Conservation (phyloP, 345 rosid species). For the thale cress (Arabidopsis thaliana) region DNA sequence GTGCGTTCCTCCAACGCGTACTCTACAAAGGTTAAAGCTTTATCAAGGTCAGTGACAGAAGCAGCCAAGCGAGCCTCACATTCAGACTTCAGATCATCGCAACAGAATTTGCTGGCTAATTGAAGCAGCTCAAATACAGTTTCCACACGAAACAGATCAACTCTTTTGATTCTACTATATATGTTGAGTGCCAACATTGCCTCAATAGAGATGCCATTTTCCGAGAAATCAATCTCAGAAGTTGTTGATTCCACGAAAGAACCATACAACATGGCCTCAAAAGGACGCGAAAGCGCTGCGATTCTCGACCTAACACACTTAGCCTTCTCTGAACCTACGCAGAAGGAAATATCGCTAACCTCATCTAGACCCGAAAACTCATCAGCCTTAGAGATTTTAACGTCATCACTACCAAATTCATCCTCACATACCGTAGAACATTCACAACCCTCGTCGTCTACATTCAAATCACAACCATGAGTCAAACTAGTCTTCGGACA, state of each 20-base stretch:
- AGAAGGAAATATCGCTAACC: conserved; percentile 56
- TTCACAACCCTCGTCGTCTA: conserved; percentile 52
- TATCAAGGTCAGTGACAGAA: conserved; percentile 54
- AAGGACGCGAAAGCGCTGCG: conserved; percentile 75
- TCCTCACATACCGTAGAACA: conserved; percentile 42
- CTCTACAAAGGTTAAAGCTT: conserved; percentile 72
- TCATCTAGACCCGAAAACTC: conserved; percentile 52
- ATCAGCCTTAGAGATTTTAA: conserved; percentile 29
- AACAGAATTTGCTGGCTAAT: conserved; percentile 84
- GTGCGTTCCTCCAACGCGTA: conserved; percentile 78
- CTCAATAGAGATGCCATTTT: conserved; percentile 60
- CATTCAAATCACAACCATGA: conserved; percentile 54
- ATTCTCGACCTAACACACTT: conserved; percentile 62
- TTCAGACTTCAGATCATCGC: conserved; percentile 79
- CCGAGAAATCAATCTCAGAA: conserved; percentile 64
- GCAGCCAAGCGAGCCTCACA: conserved; percentile 85
- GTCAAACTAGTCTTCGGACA: conserved; percentile 61
- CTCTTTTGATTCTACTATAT: conserved; percentile 69
- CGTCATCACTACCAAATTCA: conserved; percentile 20
- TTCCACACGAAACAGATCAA: conserved; percentile 61
- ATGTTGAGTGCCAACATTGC: conserved; percentile 80
- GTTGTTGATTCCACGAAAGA: conserved; percentile 66
- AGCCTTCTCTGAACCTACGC: conserved; percentile 60
- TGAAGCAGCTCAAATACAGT: conserved; percentile 75
- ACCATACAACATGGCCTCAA: conserved; percentile 85